These are phyloP conservation scores for Fomitopsis serialis DNA, from an alignment of 768 basidiomycete genomes.

Conservation along the genomic window DNA sequence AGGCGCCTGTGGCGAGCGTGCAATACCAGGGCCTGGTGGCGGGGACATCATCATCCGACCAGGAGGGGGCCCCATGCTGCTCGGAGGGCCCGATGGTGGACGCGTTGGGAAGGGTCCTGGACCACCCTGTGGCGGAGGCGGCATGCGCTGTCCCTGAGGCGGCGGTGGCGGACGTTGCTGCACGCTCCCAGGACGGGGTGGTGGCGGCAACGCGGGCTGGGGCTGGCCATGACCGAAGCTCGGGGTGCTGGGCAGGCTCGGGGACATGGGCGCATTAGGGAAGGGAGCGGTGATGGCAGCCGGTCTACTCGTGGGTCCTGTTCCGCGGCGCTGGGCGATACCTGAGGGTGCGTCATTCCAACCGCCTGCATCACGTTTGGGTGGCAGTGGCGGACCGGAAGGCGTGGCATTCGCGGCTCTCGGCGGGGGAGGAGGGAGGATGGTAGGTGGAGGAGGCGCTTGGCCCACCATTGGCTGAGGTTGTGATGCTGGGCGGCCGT, in stretches of 20 bases:
- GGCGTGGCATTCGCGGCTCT: constrained; percentile 40
- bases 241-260: constrained; percentile 13
- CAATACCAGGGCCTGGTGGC: constrained; percentile 29
- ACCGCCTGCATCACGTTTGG: constrained; percentile 61
- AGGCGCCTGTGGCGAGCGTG: constrained; percentile 28
- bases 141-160: constrained; percentile 27
- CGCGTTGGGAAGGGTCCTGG: constrained; percentile 26
- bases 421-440: constrained; percentile 17
- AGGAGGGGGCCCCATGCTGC: constrained; percentile 30
- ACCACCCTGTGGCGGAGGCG: constrained; percentile 27
- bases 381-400: constrained; percentile 41
- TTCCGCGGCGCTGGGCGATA: constrained; percentile 41
- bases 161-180: constrained; percentile 39
- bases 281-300: constrained; percentile 84
- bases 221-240: constrained; percentile 16
- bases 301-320: constrained; percentile 51
- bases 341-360: constrained; percentile 88
- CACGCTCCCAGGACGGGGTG: constrained; percentile 63
- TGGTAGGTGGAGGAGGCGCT: constrained; percentile 1
- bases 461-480: constrained; percentile 13
- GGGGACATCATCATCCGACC: constrained; percentile 42
- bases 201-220: constrained; percentile 31
- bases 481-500: constrained; percentile 30
- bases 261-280: constrained; percentile 48
- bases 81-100: constrained; percentile 27